phyloP scores from a whole-genome alignment of 2,329 filamentous ascomycete species.

The Penicillium sp. region DNA sequence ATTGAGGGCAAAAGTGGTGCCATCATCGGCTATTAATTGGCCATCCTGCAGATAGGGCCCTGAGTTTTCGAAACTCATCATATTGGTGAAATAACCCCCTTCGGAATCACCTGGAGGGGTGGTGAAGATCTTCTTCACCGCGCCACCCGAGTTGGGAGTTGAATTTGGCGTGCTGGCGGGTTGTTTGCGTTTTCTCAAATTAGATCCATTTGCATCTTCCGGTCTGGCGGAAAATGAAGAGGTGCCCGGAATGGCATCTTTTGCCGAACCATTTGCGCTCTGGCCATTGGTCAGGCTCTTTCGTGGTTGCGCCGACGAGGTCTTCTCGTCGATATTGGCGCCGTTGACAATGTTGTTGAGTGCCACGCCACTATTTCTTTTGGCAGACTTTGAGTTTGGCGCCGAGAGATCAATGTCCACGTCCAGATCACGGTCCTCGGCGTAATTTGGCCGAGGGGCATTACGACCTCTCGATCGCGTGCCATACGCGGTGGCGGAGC shows the following conservation, averaged over 20 bases:
- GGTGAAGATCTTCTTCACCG: slow-evolving; percentile 41
- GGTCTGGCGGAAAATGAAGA: slow-evolving; percentile 58
- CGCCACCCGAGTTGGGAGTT: slow-evolving; percentile 31
- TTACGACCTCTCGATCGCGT: slow-evolving; percentile 90
- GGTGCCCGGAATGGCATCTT: slow-evolving; percentile 57
- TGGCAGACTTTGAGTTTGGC: slow-evolving; percentile 33
- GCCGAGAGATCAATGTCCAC: slow-evolving; percentile 76
- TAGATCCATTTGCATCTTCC: slow-evolving; percentile 43
- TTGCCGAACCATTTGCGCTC: slow-evolving; percentile 34
- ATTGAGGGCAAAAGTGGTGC: slow-evolving; percentile 77
- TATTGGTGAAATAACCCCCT: slow-evolving; percentile 65
- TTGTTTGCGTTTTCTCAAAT: slow-evolving; percentile 84
- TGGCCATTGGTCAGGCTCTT: slow-evolving; percentile 42
- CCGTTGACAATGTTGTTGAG: slow-evolving; percentile 31
- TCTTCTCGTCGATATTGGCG: slow-evolving; percentile 42
- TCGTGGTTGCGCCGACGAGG: slow-evolving; percentile 41
- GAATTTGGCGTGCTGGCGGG: slow-evolving; percentile 45
- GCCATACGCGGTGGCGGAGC: slow-evolving; percentile 69
- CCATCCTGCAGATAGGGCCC: slow-evolving; percentile 70
- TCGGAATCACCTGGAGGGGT: slow-evolving; percentile 32
- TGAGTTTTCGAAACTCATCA: slow-evolving; percentile 81
- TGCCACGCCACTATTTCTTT: slow-evolving; percentile 31
- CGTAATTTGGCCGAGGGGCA: slow-evolving; percentile 86
- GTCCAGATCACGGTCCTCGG: slow-evolving; percentile 88
- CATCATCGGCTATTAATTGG: slow-evolving; percentile 84